Evolutionary conservation across 78 protist genomes (phyloP), one percentile per base, ranked within the genome.

Genomic region (Polysphondylium violaceum): DNA sequence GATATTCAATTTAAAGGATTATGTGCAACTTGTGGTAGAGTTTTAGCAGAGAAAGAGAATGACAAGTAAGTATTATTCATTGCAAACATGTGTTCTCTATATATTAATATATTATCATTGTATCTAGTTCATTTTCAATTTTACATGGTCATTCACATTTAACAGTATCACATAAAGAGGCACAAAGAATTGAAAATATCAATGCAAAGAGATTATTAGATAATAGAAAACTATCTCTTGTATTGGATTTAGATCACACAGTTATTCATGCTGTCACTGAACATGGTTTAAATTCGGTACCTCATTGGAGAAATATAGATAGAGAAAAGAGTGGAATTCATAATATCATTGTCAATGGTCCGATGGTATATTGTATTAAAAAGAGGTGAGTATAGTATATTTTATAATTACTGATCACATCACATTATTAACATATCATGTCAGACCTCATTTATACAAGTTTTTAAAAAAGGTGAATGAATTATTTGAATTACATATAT

Each of bases 21-120:
- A 51, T 86, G 93, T 60, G 83, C 93, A 16, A 43, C 74, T 9
- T 87, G 93, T 76, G 93, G 93, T 17, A 35, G 75, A 73, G 93
- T 73, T 12, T 35, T 87, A 44, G 2, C 74, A 6, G 71, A 61
- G 38, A 19, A 59, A n/a, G n/a, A 21, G 51, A 38, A 64, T 27
- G 27, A 25, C 74, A 29, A 25, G n/a, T n/a, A n/a, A n/a, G n/a
- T n/a, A n/a, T n/a, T 31, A 27, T 25, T 50, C 17, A 43, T 21
- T 69, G 63, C 47, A 6, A 69, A 8, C 23, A 69, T 29, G 50
- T 27, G 51, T 31, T 43, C 11, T 47, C 2, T 47, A 31, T 40
- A 74, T 27, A 43, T 2, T 36, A 9, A 6, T 7, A 5, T 33
- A 38, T 6, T n/a, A 27, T 36, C n/a, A n/a, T n/a, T n/a, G n/a